Conservation (phyloP, 2,329 filamentous ascomycete genomes). For the Xylaria sp. region DNA sequence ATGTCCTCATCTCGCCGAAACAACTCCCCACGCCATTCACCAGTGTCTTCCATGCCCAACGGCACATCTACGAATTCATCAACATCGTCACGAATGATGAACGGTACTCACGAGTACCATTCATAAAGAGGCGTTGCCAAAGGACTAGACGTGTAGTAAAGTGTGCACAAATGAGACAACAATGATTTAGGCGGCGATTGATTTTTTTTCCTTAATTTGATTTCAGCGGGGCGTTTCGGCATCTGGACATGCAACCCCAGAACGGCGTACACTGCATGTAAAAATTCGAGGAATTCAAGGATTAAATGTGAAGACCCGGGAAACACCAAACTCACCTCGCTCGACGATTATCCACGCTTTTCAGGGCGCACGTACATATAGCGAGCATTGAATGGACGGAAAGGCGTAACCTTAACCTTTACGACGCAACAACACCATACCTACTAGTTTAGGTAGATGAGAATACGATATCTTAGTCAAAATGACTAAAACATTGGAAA, state of each 20-base stretch:
- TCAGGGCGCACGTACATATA: not conserved
- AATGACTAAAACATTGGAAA: no score
- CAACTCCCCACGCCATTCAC: conserved; percentile 22
- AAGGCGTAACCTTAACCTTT: not conserved
- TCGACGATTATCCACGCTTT: no score
- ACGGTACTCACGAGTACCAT: conserved; percentile 15
- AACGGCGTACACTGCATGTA: conserved; percentile 3
- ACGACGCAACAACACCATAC: not conserved
- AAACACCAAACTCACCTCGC: not conserved
- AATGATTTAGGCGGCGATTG: not conserved
- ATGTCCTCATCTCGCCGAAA: conserved; percentile 49
- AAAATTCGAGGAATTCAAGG: not conserved
- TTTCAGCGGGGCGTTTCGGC: conserved; percentile 22
- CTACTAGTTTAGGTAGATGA: not conserved
- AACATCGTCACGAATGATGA: conserved; percentile 7
- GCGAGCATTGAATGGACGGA: not conserved
- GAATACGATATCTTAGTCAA: not conserved
- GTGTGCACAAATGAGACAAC: conserved; percentile 11
- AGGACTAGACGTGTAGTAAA: no score
- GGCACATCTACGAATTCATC: conserved; percentile 33
- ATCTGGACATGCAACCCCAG: conserved; percentile 5
- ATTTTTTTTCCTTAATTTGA: conserved; percentile 6
- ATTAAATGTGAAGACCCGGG: not conserved
- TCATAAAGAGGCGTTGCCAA: no score
- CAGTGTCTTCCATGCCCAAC: conserved; percentile 35